phyloP scores from a whole-genome alignment of 1,139 yeast genomes.

The Pichia sp. region DNA sequence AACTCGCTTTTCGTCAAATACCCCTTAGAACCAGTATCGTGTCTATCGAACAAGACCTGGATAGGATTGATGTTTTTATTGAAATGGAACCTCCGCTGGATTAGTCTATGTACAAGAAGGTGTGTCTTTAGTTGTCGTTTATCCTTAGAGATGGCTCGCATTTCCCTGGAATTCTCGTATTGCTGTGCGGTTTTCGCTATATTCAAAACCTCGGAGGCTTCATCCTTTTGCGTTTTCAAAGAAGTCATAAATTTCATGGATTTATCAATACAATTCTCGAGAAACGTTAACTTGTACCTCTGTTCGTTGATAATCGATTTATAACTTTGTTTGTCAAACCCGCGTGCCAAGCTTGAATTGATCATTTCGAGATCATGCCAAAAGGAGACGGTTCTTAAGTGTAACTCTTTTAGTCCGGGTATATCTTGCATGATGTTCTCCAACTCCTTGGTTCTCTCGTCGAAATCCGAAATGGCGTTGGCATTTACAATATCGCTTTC shows the following conservation, averaged over 20 bases:
- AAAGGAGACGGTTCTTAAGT: slow-evolving; percentile 1
- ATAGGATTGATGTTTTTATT: slow-evolving; percentile 13
- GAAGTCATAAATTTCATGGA: slow-evolving; percentile 8
- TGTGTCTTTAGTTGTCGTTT: slow-evolving; percentile 4
- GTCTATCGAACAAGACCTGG: slow-evolving; percentile 23
- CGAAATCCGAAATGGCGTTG: slow-evolving; percentile 3
- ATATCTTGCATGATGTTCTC: background rate
- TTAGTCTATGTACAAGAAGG: slow-evolving; percentile 13
- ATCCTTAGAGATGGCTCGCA: background rate
- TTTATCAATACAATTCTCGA: slow-evolving; percentile 9
- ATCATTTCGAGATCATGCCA: slow-evolving; percentile 13
- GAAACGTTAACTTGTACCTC: slow-evolving; percentile 10
- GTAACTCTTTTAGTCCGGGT: slow-evolving; percentile 4
- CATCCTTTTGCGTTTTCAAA: slow-evolving; percentile 13
- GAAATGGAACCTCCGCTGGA: slow-evolving; percentile 13
- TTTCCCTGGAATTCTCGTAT: background rate
- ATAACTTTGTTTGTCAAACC: slow-evolving; percentile 7
- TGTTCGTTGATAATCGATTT: slow-evolving; percentile 9
- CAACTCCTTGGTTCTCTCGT: slow-evolving; percentile 3
- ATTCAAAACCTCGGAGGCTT: slow-evolving; percentile 14
- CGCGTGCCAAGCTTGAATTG: slow-evolving; percentile 4
- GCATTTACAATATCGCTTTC: slow-evolving; percentile 13
- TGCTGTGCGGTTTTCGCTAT: slow-evolving; percentile 10
- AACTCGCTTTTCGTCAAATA: slow-evolving; percentile 66
- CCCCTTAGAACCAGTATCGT: slow-evolving; percentile 39